Evolutionary conservation across 2,329 filamentous ascomycete species (phyloP), one percentile per base, ranked within the genome.

Genomic region (Trichophyton benhamiae): DNA sequence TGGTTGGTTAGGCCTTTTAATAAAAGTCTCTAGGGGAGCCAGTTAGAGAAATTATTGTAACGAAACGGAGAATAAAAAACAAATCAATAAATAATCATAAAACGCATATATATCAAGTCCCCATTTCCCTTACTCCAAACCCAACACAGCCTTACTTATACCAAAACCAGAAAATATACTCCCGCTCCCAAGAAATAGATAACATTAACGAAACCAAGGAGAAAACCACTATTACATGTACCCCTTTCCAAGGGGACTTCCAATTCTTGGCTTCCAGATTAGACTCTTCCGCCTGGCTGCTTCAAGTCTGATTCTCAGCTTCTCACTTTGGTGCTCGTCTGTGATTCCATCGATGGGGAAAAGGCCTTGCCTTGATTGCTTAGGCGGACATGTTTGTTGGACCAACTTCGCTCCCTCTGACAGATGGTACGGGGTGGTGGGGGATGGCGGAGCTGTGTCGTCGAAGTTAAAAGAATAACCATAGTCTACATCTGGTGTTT

Each of bases 211-310:
- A 7, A 53, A 9, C 22, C 41, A 44, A 44, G 41, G 41, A 44
- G 22, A 13, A 7, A 22, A 17, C 11, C 46, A 13, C 22, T 22
- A 22, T 20, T 58, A 41, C 13, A 58, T 41, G n/a, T 58, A 48
- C 25, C 41, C 17, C 25, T 49, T 59, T 27, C 83, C 80, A 66
- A 91, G 75, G 1, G 88, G 88, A 72, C 88, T 91, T 17, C 82
- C 85, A 62, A 89, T 76, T 74, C 87, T 87, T 33, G 88, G 88
- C 36, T 87, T 87, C 76, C 86, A 90, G 69, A 89, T 87, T 72
- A 90, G 71, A 69, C 87, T 92, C 81, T 89, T 90, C 63, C 88
- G 80, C 63, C 87, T 79, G 0, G 87, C 87, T 9, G 86, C 84
- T 79, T 88, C 83, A 63, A 91, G 75, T 57, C 84, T 79, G 73